Base-by-base conservation (phyloP, 1,284 basidiomycete genomes). In the Ustilago esculenta region DNA sequence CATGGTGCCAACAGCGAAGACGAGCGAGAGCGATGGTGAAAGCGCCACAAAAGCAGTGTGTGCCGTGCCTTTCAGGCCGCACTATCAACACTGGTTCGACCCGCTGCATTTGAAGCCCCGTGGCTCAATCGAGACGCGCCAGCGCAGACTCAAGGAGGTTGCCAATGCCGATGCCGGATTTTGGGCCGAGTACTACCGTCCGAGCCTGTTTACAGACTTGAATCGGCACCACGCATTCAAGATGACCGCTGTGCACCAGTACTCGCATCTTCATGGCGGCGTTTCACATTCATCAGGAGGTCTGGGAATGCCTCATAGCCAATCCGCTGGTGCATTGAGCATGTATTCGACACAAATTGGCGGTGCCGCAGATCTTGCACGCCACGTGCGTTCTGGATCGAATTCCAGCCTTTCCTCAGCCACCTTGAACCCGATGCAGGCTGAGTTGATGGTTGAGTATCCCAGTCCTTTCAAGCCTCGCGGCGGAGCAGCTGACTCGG, bases 141-240 rank as follows among this genome's bases (percentile, higher is more conserved):
- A 58, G 15, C 40, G 47, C 3, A 61, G 77, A 25, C 51, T 81
- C 29, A 48, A 53, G 36, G 68, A 75, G 34, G 72, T 77, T 10
- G 79, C 66, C 21, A 72, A 75, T 29, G 44, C 71, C 1, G 71
- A 80, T 47, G 60, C 49, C 15, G 71, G 67, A 23, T 81, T 81
- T 41, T 81, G 80, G 80, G 75, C 76, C 5, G 74, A 77, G 39
- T 81, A 81, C 47, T 81, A 81, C 41, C 73, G 80, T 8, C 80
- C 80, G 5, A 72, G 67, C 24, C 70, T 81, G 2, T 81, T 81
- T 32, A 81, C 80, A 2, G 79, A 81, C 37, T 51, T 81, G 24
- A 72, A 75, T 29, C 72, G 80, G 9, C 80, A 81, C 40, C 79
- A 81, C 42, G 80, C 80, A 0, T 81, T 73, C 68, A 81, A 81